Evolutionary conservation across 2,329 filamentous ascomycete genomes (phyloP).

Genomic region (Fusarium miscanthi): DNA sequence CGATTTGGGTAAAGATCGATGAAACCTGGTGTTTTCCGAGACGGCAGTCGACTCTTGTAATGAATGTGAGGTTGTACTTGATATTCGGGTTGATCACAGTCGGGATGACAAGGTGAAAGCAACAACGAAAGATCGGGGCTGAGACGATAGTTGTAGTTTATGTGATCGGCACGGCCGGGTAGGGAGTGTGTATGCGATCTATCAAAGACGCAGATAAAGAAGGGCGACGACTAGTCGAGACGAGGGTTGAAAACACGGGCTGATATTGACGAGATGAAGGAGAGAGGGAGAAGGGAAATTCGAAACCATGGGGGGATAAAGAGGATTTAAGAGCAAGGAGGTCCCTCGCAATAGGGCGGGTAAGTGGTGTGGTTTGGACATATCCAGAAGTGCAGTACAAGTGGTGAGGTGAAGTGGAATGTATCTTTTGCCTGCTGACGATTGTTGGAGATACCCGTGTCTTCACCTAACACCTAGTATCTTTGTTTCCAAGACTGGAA

Average conservation of each 20-base stretch:
- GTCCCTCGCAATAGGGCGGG: slow-evolving; percentile 14
- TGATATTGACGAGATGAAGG: slow-evolving; percentile 40
- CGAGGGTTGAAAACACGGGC: slow-evolving; percentile 41
- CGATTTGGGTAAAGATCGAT: neutral
- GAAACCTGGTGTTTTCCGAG: slow-evolving; percentile 5
- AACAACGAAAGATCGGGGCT: slow-evolving; percentile 33
- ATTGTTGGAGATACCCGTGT: slow-evolving; percentile 8
- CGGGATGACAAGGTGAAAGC: slow-evolving; percentile 27
- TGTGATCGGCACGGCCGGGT: slow-evolving; percentile 51
- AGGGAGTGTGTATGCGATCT: slow-evolving; percentile 54
- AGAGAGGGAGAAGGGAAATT: slow-evolving; percentile 27
- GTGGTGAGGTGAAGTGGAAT: neutral
- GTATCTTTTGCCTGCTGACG: slow-evolving; percentile 9
- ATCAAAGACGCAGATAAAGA: slow-evolving; percentile 62
- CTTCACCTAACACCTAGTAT: slow-evolving; percentile 16
- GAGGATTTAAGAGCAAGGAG: slow-evolving; percentile 41
- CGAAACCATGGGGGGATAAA: slow-evolving; percentile 34
- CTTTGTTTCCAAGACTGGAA: slow-evolving; percentile 22
- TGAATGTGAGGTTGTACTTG: slow-evolving; percentile 23
- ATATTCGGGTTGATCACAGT: slow-evolving; percentile 37
- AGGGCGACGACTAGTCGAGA: slow-evolving; percentile 41
- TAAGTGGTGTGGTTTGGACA: slow-evolving; percentile 10
- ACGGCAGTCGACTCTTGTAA: slow-evolving; percentile 23
- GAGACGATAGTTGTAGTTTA: slow-evolving; percentile 34
- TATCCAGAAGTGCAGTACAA: slow-evolving; percentile 19